Percentiles rank a stretch among this genome's conserved stretches.
Conservation (phyloP, 2,329 filamentous ascomycete species). For the Arthrinium phaeospermum region DNA sequence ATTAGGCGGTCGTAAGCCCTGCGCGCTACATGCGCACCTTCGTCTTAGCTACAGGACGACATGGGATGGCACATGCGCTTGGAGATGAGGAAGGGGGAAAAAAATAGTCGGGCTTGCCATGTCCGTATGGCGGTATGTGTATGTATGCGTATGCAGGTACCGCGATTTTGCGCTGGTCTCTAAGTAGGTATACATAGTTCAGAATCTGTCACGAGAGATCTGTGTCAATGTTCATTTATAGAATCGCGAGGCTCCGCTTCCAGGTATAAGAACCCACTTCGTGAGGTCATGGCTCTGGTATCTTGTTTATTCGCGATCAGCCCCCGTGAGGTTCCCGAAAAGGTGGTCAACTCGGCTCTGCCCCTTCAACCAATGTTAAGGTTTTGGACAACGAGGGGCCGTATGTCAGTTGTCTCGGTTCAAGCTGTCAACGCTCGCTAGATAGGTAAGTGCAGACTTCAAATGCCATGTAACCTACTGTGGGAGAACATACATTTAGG, state of each 20-base stretch:
- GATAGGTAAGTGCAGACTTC: neutral
- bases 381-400: neutral
- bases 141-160: neutral
- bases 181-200: neutral
- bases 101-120: neutral
- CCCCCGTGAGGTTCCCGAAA: neutral
- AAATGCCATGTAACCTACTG: no score
- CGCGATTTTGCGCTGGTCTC: neutral
- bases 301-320: slow-evolving; percentile 2
- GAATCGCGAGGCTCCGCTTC: slow-evolving; percentile 8
- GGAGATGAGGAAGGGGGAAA: neutral
- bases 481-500: neutral
- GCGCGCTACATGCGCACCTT: neutral
- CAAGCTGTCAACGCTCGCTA: slow-evolving; percentile 5
- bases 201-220: neutral
- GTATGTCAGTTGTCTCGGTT: slow-evolving; percentile 1
- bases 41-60: slow-evolving; percentile 5
- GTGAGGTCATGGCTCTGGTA: neutral
- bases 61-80: slow-evolving; percentile 12
- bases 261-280: neutral
- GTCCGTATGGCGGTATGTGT: neutral
- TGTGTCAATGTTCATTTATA: slow-evolving; percentile 8
- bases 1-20: slow-evolving; percentile 3
- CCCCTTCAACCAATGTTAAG: neutral
- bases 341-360: neutral